A percentile compares a stretch with the other conserved stretches of the same genome.
These are phyloP conservation scores for Aphanomyces cochlioides DNA, from an alignment of 352 stramenopile genomes.

Conservation along the genomic window DNA sequence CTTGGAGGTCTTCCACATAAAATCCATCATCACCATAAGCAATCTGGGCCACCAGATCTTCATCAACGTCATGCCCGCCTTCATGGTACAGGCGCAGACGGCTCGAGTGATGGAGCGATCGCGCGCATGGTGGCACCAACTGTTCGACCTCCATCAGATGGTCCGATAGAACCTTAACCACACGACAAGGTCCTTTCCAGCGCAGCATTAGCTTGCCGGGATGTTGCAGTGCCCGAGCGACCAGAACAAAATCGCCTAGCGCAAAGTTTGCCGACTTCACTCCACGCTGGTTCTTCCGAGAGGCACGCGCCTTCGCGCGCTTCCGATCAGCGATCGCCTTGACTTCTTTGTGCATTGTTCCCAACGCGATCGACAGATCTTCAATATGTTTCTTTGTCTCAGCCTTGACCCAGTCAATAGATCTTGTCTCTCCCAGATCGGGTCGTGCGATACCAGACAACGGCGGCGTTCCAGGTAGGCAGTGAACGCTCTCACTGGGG, in stretches of 20 bases:
- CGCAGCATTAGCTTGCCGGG: neutral
- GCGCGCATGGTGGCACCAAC: conserved; percentile 23
- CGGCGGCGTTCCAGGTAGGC: conserved; percentile 26
- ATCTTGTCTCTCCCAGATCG: neutral
- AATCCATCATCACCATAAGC: conserved; percentile 24
- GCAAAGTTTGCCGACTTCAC: neutral
- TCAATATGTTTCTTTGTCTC: conserved; percentile 1
- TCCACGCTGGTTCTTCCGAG: neutral
- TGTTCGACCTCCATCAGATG: conserved; percentile 28
- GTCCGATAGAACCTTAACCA: conserved; percentile 7
- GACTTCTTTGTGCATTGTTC: conserved; percentile 21
- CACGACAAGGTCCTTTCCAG: neutral
- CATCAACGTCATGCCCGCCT: conserved; percentile 18
- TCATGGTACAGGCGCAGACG: conserved; percentile 20
- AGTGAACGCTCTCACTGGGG: conserved; percentile 36
- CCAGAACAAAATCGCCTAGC: neutral
- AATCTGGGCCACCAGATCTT: conserved; percentile 28
- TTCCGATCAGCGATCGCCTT: neutral
- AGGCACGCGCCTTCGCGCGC: conserved; percentile 5
- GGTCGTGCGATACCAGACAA: neutral
- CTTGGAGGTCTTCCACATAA: conserved; percentile 25
- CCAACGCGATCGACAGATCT: conserved; percentile 17
- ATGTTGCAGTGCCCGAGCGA: neutral
- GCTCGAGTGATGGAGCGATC: conserved; percentile 9
- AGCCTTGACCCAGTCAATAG: conserved; percentile 6